Evolutionary conservation across 2,329 filamentous ascomycete genomes (phyloP).

Genomic region (Magnaporthiopsis incrustans): DNA sequence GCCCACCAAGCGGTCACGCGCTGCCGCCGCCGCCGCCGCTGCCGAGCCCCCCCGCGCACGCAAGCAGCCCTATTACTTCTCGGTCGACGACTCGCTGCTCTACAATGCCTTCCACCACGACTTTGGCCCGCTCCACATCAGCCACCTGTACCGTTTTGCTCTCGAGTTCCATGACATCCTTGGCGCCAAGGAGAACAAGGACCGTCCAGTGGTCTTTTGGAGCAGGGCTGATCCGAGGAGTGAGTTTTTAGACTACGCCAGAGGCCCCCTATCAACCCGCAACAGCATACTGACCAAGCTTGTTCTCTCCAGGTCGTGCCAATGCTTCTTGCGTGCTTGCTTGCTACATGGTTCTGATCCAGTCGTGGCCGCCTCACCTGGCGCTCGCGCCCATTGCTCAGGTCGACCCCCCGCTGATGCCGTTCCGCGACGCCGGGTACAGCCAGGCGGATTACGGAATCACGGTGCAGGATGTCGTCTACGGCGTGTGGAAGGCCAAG

Average conservation of each 20-base stretch:
- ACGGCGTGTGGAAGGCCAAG: constrained; percentile 98
- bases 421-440: constrained; percentile 96
- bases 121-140: constrained; percentile 95
- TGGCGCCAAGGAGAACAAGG: constrained; percentile 82
- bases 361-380: constrained; percentile 94
- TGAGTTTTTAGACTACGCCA: constrained; percentile 36
- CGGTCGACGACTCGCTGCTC: constrained; percentile 80
- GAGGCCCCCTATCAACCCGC: neutral
- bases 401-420: constrained; percentile 95
- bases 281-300: neutral
- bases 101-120: constrained; percentile 99
- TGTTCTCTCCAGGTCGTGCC: constrained; percentile 56
- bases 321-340: constrained; percentile 93
- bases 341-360: constrained; percentile 98
- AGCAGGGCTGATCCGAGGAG: constrained; percentile 86
- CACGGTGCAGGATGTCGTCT: constrained; percentile 94
- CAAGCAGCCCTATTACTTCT: constrained; percentile 83
- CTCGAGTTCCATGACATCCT: constrained; percentile 94
- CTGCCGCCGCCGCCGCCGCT: constrained; percentile 42
- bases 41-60: constrained; percentile 34
- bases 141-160: constrained; percentile 92
- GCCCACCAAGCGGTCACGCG: constrained; percentile 67
- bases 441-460: constrained; percentile 96
- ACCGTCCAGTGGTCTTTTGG: constrained; percentile 90
- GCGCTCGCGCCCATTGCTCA: constrained; percentile 93